Percentiles rank a stretch among this genome's conserved stretches.
These are phyloP conservation scores for Diplotaxis tenuifolia DNA, from an alignment of 345 rosid species.

Conservation along the genomic window DNA sequence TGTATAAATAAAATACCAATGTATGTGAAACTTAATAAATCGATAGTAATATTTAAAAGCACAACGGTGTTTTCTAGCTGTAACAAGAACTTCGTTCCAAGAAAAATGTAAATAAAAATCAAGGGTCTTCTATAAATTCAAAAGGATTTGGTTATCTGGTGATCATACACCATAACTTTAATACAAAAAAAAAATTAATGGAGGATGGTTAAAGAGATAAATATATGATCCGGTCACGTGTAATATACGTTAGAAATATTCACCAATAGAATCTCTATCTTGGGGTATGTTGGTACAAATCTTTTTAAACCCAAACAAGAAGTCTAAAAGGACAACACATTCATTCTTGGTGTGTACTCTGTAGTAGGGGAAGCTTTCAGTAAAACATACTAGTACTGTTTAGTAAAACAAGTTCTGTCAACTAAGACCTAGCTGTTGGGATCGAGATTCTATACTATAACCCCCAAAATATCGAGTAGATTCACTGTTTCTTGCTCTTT, in stretches of 20 bases:
- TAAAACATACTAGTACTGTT: neutral
- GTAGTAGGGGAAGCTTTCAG: neutral
- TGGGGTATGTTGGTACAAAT: neutral
- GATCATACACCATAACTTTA: neutral
- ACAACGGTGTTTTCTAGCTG: neutral
- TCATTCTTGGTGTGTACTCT: neutral
- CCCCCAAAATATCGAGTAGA: neutral
- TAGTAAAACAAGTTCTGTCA: neutral
- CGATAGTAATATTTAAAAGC: neutral
- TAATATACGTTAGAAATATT: neutral
- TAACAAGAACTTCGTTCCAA: neutral
- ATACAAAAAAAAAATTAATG: neutral
- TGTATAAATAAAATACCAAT: neutral
- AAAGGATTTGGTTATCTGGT: neutral
- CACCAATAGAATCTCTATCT: neutral
- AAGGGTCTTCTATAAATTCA: neutral
- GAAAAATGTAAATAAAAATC: neutral
- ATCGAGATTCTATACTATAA: no score
- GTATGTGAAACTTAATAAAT: neutral
- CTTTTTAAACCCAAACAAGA: neutral
- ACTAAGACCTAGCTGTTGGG: neutral
- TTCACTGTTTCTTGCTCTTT: neutral
- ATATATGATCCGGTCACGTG: neutral
- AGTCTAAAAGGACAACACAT: neutral
- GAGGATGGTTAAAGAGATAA: neutral